Evolutionary conservation across 257 asterid genomes (phyloP).

Genomic region (Hygrophila difformis): DNA sequence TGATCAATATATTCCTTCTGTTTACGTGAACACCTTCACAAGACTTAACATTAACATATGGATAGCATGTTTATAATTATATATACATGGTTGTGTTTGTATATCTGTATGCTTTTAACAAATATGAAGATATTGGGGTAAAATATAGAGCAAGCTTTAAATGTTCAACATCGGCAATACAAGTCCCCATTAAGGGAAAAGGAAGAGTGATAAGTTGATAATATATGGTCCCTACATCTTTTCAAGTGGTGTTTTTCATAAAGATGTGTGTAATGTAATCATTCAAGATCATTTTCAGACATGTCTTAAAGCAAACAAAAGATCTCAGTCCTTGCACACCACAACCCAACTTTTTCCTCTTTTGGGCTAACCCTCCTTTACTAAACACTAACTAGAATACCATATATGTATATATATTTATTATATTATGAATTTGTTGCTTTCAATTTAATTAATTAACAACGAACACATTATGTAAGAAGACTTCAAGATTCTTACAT

Average conservation of each 20-base stretch:
- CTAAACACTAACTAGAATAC: too few relatives aligned
- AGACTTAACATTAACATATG: neutral
- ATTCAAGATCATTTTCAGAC: slow-evolving; percentile 17
- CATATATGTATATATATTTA: too few relatives aligned
- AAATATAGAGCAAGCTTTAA: too few relatives aligned
- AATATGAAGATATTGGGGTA: too few relatives aligned
- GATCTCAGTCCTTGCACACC: slow-evolving; percentile 31
- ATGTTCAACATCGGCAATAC: neutral
- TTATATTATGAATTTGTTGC: too few relatives aligned
- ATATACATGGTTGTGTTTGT: too few relatives aligned
- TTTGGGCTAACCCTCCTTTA: slow-evolving; percentile 13
- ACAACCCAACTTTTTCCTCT: slow-evolving; percentile 20
- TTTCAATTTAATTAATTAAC: too few relatives aligned
- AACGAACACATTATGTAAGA: too few relatives aligned
- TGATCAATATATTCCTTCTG: too few relatives aligned
- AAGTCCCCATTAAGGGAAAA: slow-evolving; percentile 9
- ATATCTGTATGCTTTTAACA: too few relatives aligned
- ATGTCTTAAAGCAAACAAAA: slow-evolving; percentile 40
- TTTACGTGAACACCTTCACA: neutral
- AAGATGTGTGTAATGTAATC: slow-evolving; percentile 23
- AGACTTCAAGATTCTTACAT: too few relatives aligned
- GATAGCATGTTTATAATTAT: too few relatives aligned
- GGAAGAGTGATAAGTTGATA: slow-evolving; percentile 14
- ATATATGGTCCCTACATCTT: slow-evolving; percentile 74
- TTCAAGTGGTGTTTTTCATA: slow-evolving; percentile 28